These are phyloP conservation scores for Globisporangium radiosum DNA, from an alignment of 352 stramenopile genomes.

Conservation along the genomic window DNA sequence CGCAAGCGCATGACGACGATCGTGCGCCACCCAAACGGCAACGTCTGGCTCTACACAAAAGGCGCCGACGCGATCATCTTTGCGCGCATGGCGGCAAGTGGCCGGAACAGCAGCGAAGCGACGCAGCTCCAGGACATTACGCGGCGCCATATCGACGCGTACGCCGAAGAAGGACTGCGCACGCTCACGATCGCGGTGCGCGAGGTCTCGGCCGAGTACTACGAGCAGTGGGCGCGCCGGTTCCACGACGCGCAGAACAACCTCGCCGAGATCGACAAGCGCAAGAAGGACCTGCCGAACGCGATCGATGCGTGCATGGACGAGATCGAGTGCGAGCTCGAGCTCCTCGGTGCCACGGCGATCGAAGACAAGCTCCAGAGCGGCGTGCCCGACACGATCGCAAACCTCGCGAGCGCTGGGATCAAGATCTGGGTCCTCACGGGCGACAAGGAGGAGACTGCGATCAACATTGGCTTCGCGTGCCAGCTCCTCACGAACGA, in stretches of 20 bases:
- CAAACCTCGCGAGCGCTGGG: constrained; percentile 71
- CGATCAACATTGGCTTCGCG: constrained; percentile 92
- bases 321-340: constrained; percentile 77
- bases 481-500: constrained; percentile 83
- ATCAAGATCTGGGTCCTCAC: constrained; percentile 94
- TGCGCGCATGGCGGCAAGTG: constrained; percentile 29
- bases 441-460: constrained; percentile 92
- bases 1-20: constrained; percentile 93
- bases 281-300: constrained; percentile 70
- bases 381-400: constrained; percentile 86
- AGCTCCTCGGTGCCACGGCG: constrained; percentile 85
- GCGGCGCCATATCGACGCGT: constrained; percentile 63
- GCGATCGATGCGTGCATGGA: constrained; percentile 73
- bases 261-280: constrained; percentile 69
- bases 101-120: constrained; percentile 14
- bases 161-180: constrained; percentile 82
- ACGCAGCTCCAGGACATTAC: constrained; percentile 35
- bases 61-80: constrained; percentile 70
- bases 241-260: constrained; percentile 72
- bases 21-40: constrained; percentile 57
- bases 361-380: constrained; percentile 94
- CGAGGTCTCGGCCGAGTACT: constrained; percentile 47
- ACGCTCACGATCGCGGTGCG: constrained; percentile 80
- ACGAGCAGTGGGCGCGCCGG: constrained; percentile 40
- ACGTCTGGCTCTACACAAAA: constrained; percentile 68